Evolutionary conservation across 2,329 filamentous ascomycete species (phyloP), one percentile per base, ranked within the genome.

Genomic region (Ceratocystiopsis minuta): DNA sequence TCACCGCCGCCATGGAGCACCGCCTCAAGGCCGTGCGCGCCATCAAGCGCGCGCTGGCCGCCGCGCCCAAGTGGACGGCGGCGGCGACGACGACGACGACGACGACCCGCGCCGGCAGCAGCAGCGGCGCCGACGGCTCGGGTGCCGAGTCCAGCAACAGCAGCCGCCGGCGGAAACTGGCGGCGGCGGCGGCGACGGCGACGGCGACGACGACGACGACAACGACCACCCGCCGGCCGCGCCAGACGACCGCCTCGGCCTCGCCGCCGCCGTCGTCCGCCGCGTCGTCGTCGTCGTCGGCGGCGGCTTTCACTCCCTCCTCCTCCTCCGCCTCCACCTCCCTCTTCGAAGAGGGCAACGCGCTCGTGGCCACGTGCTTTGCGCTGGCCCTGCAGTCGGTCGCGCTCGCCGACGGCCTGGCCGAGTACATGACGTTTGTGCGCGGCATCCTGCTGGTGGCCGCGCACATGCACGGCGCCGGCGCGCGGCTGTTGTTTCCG

Each of bases 11-110:
- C 36, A 71, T 81, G 59, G 61, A 62, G 33, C 78, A 82, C 54
- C 72, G 78, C 16, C 60, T 79, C 41, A 71, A 78, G 45, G 76
- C 78, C 6, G 72, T 81, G 50, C 67, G 67, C 45, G 66, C 71
- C 6, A 70, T 78, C 49, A 75, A 77, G 54, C 66, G 65, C 48
- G 63, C 66, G 1, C 56, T 78, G 3, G 54, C 59, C 12, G 60
- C 63, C 38, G 57, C 60, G 4, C 52, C 66, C 16, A 58, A 59
- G 50, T 46, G 51, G 39, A 33, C 41, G 36, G 34, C 20, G 9
- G 15, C 34, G n/a, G 18, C 17, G 2, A 24, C 13, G 32, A 20
- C 28, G 39, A 34, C 24, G 17, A n/a, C 28, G 35, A 18, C 35
- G 32, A 32, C 36, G 5, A 24, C 20, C 34, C 16, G 34, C 13